phyloP scores from a whole-genome alignment of 345 rosid species.

The Barbarea vulgaris region DNA sequence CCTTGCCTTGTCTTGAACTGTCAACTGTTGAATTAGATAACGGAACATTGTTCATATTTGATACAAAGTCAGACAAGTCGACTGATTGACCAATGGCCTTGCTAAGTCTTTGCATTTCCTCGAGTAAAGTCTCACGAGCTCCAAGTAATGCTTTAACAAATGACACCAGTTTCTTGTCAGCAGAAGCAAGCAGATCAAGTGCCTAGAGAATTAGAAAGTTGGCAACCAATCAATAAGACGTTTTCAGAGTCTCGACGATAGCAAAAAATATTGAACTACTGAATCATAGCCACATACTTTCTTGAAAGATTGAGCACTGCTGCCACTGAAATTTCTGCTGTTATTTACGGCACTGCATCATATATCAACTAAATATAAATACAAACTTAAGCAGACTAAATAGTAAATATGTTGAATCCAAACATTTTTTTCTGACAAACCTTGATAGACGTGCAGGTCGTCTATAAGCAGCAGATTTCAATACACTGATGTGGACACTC shows the following conservation, averaged over 20 bases:
- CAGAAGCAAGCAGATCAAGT: conserved; percentile 48
- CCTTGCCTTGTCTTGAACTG: conserved; percentile 61
- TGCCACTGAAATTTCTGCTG: conserved; percentile 46
- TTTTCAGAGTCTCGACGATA: neutral
- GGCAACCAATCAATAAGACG: conserved; percentile 23
- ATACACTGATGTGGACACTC: conserved; percentile 70
- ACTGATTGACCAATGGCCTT: conserved; percentile 52
- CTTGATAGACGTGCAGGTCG: conserved; percentile 54
- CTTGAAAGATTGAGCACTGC: conserved; percentile 47
- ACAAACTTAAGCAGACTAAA: neutral
- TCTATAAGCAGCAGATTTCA: conserved; percentile 58
- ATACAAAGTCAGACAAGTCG: conserved; percentile 58
- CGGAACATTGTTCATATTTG: conserved; percentile 52
- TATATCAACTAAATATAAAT: conserved; percentile 20
- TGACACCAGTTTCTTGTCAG: conserved; percentile 48
- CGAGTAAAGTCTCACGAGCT: conserved; percentile 65
- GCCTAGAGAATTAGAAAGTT: conserved; percentile 52
- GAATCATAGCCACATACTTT: conserved; percentile 52
- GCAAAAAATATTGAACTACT: conserved; percentile 2
- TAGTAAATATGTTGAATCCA: conserved; percentile 9
- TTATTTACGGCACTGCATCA: conserved; percentile 50
- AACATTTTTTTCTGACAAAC: conserved; percentile 50
- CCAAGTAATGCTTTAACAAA: conserved; percentile 69
- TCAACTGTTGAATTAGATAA: conserved; percentile 47
- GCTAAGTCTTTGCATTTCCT: conserved; percentile 69